Conservation (phyloP, 257 asterid species). For the Coffea eugenioides region DNA sequence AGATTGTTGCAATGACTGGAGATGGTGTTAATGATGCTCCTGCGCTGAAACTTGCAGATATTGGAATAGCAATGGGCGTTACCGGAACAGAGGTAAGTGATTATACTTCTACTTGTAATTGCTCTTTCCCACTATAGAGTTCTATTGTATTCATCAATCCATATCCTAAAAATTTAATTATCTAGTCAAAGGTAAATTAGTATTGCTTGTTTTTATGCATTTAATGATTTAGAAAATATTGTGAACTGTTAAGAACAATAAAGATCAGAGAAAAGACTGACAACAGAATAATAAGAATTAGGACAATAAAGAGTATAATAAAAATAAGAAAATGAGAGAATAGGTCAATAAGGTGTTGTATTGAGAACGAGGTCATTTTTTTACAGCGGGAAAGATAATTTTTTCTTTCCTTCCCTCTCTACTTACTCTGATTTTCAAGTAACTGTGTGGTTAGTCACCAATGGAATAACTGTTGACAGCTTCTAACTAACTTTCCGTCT, state of each 20-base stretch:
- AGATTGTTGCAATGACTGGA: slow-evolving; percentile 95
- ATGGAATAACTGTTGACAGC: too few species aligned
- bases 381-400: neutral
- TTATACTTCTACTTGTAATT: neutral
- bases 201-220: neutral
- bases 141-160: neutral
- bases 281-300: too few species aligned
- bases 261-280: too few species aligned
- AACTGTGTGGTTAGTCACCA: too few species aligned
- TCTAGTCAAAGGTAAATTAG: neutral
- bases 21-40: slow-evolving; percentile 99
- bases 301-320: too few species aligned
- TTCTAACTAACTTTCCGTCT: too few species aligned
- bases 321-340: too few species aligned
- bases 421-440: too few species aligned
- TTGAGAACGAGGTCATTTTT: too few species aligned
- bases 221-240: neutral
- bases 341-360: too few species aligned
- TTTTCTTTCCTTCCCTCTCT: neutral
- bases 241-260: neutral
- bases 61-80: slow-evolving; percentile 95
- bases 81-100: slow-evolving; percentile 80
- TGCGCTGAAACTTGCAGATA: slow-evolving; percentile 85
- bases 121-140: neutral
- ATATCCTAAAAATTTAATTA: neutral